phyloP scores from a whole-genome alignment of 2,329 filamentous ascomycete genomes.

The Pseudogymnoascus sp. region DNA sequence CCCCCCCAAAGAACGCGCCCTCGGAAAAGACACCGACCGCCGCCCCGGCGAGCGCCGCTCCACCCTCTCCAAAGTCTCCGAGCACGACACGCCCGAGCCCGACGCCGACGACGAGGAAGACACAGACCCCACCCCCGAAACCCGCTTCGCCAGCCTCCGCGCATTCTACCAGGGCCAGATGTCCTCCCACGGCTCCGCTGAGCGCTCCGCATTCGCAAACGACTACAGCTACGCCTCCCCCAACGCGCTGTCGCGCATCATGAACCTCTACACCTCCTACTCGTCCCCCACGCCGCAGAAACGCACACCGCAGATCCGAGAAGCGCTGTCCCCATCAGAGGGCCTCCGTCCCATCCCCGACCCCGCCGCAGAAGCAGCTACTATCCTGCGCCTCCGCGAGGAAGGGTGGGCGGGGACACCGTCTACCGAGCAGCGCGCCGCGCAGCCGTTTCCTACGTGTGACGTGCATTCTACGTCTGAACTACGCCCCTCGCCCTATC shows the following conservation, averaged over 20 bases:
- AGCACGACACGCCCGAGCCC: slow-evolving; percentile 16
- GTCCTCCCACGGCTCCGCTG: slow-evolving; percentile 47
- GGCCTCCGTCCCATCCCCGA: slow-evolving; percentile 53
- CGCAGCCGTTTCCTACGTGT: background rate
- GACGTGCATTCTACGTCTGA: slow-evolving; percentile 58
- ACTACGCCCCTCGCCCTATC: slow-evolving; percentile 71
- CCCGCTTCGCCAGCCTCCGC: slow-evolving; percentile 66
- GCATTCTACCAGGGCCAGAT: slow-evolving; percentile 78
- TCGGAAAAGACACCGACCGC: background rate
- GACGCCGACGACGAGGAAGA: slow-evolving; percentile 28
- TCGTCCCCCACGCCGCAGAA: slow-evolving; percentile 44
- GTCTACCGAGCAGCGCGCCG: slow-evolving; percentile 36
- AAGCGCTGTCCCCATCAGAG: slow-evolving; percentile 63
- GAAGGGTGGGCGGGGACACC: slow-evolving; percentile 58
- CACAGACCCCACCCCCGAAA: slow-evolving; percentile 41
- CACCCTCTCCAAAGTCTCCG: background rate
- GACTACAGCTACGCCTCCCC: slow-evolving; percentile 62
- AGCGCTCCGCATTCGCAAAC: slow-evolving; percentile 46
- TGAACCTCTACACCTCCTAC: slow-evolving; percentile 68
- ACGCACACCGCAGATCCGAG: slow-evolving; percentile 59
- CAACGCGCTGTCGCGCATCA: slow-evolving; percentile 74
- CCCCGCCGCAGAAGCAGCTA: slow-evolving; percentile 49
- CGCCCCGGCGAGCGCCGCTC: background rate
- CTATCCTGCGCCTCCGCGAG: slow-evolving; percentile 50
- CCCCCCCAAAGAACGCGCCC: slow-evolving; percentile 35